Conservation (phyloP, 2,329 filamentous ascomycete genomes). For the Ustilaginoidea virens region DNA sequence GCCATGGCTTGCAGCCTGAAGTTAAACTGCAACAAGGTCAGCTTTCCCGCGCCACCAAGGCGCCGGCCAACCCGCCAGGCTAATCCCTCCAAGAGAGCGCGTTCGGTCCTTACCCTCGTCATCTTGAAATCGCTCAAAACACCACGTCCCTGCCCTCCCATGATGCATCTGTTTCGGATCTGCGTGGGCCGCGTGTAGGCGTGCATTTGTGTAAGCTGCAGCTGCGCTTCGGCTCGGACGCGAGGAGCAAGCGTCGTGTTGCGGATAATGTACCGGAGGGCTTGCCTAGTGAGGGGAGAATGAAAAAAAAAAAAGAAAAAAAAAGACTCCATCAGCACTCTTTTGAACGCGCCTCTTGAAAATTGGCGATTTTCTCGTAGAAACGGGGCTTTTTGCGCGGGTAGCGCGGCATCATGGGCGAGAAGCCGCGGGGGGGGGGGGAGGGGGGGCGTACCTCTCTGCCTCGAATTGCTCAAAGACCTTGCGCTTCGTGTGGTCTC, state of each 20-base stretch:
- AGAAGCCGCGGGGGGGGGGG: background rate
- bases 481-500: conserved; percentile 94
- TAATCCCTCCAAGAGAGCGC: conserved; percentile 13
- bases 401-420: too few relatives aligned
- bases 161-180: conserved; percentile 84
- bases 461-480: conserved; percentile 77
- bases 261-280: conserved; percentile 79
- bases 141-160: conserved; percentile 81
- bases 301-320: too few relatives aligned
- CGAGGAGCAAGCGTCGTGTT: conserved; percentile 76
- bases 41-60: too few relatives aligned
- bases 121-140: conserved; percentile 89
- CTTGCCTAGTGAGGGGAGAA: conserved; percentile 48
- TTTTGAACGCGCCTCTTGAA: too few relatives aligned
- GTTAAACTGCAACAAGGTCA: too few relatives aligned
- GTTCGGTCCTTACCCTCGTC: conserved; percentile 75
- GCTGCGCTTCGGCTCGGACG: conserved; percentile 78
- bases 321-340: too few relatives aligned
- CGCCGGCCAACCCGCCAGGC: too few relatives aligned
- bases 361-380: too few relatives aligned
- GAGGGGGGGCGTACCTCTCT: conserved; percentile 50
- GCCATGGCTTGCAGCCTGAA: conserved; percentile 81
- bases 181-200: conserved; percentile 86
- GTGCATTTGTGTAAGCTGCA: conserved; percentile 91
- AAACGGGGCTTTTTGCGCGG: too few relatives aligned